Base-by-base conservation (phyloP, 805 yeast genomes). In the Gaillardinia entomophila region DNA sequence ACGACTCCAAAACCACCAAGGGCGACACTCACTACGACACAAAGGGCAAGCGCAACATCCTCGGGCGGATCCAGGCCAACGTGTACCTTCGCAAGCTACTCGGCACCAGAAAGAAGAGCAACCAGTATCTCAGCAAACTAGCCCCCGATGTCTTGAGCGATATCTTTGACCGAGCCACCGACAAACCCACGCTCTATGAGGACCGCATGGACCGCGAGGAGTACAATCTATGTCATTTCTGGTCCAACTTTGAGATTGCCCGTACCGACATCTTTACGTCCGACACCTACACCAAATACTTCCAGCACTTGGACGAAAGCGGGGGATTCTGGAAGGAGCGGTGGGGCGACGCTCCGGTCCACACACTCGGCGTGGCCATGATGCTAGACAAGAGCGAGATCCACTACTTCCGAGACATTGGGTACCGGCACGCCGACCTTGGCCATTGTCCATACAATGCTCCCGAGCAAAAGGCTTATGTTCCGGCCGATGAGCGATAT, bases 271-370 rank as follows among this genome's bases (percentile, higher is more conserved):
- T 89, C 13, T 89, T 86, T 66, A 66, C 72, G 27, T 75, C 83
- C 15, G 69, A 73, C 4, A 53, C 68, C 14, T 92, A 90, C 57
- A 68, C 75, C 31, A 66, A 66, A 16, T 89, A 79, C 53, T 86
- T 85, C 54, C 60, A 77, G 25, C 73, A 66, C 44, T 57, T 90
- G 30, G 97, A 92, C 35, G 31, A 56, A 6, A 62, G 77, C 3
- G 86, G 89, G 8, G 97, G 97, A 0, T 89, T 90, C 51, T 88
- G 79, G 70, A 71, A 73, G 33, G 96, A 92, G 55, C 65, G 98
- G 49, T 90, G 97, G 97, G 97, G 97, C 2, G 97, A 90, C 66
- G 96, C 97, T 0, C 96, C 97, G 0, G 79, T 90, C 4, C 97
- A 88, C 54, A 81, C 96, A 0, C 57, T 92, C 15, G 97, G 94